Percentiles rank a stretch among this genome's conserved stretches.
Evolutionary conservation across 768 basidiomycete species (phyloP).

Genomic region (Naematelia encephala): DNA sequence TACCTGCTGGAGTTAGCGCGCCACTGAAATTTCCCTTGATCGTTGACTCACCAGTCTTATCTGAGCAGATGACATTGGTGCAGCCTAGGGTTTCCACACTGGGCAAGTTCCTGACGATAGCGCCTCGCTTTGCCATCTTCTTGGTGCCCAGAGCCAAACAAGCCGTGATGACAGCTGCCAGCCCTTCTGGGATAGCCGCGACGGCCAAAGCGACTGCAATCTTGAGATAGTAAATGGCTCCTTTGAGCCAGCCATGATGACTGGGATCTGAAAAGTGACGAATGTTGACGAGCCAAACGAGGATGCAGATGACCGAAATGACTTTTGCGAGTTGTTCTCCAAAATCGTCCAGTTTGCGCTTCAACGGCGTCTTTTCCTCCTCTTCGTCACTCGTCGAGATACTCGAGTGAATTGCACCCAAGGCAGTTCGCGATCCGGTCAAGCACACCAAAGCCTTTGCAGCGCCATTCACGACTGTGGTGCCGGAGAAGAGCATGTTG

Average conservation of each 20-base stretch:
- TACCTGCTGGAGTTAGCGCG: constrained; percentile 46
- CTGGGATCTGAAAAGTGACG: constrained; percentile 94
- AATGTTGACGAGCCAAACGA: constrained; percentile 97
- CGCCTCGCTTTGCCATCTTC: constrained; percentile 99
- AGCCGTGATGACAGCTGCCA: constrained; percentile 97
- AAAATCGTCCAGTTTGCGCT: constrained; percentile 96
- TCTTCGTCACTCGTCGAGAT: constrained; percentile 78
- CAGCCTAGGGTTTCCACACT: constrained; percentile 96
- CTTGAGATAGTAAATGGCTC: constrained; percentile 98
- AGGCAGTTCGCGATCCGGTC: constrained; percentile 82
- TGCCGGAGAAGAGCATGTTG: constrained; percentile 94
- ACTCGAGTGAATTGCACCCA: constrained; percentile 95
- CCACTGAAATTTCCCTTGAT: not conserved
- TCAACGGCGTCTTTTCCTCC: constrained; percentile 91
- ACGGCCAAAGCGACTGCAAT: constrained; percentile 99
- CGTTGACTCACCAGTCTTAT: constrained; percentile 74
- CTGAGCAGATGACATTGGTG: constrained; percentile 97
- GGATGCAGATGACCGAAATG: constrained; percentile 91
- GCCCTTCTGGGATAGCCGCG: constrained; percentile 94
- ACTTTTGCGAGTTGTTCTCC: constrained; percentile 97
- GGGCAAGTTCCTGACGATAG: constrained; percentile 92
- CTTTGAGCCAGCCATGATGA: constrained; percentile 84
- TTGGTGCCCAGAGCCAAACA: constrained; percentile 95
- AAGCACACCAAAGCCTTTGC: constrained; percentile 82
- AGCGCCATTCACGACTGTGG: constrained; percentile 90